These are phyloP conservation scores for Mastigamoeba balamuthi DNA, from an alignment of 78 protist species.

Conservation along the genomic window DNA sequence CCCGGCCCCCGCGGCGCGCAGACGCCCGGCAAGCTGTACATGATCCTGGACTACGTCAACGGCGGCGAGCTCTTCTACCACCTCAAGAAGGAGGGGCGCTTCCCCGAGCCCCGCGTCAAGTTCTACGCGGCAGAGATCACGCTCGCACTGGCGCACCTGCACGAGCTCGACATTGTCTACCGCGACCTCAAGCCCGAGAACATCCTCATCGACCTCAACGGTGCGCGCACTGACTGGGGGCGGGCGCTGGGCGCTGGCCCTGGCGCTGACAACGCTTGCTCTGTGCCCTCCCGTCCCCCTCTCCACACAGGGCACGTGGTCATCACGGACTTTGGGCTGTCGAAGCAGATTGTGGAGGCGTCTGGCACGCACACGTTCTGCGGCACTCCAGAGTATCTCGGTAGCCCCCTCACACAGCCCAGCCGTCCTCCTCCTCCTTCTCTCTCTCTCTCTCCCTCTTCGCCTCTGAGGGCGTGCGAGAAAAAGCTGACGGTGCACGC, in stretches of 20 bases:
- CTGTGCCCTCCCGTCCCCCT: neutral
- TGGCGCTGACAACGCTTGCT: too few species aligned
- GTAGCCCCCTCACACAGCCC: neutral
- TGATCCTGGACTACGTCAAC: constrained; percentile 61
- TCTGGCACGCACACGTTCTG: constrained; percentile 82
- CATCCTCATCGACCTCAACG: too few species aligned
- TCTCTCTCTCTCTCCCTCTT: neutral
- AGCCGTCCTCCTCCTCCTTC: neutral
- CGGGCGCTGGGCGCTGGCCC: too few species aligned
- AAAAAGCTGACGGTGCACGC: neutral
- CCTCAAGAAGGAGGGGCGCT: constrained; percentile 64
- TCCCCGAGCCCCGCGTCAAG: constrained; percentile 57
- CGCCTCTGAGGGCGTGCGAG: too few species aligned
- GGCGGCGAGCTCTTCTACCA: constrained; percentile 86
- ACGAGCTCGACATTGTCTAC: constrained; percentile 72
- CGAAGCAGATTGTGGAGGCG: constrained; percentile 60
- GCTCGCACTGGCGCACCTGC: constrained; percentile 68
- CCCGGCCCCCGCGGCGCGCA: too few species aligned
- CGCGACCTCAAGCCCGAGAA: constrained; percentile 94
- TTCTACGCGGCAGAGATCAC: constrained; percentile 79
- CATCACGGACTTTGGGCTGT: constrained; percentile 94
- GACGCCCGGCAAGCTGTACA: constrained; percentile 65
- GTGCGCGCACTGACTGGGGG: too few species aligned
- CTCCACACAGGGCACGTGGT: constrained; percentile 68
- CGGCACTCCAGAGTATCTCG: constrained; percentile 96